phyloP scores from a whole-genome alignment of 225 moss, liverwort and hornwort genomes.

The Rhytidiadelphus loreus region DNA sequence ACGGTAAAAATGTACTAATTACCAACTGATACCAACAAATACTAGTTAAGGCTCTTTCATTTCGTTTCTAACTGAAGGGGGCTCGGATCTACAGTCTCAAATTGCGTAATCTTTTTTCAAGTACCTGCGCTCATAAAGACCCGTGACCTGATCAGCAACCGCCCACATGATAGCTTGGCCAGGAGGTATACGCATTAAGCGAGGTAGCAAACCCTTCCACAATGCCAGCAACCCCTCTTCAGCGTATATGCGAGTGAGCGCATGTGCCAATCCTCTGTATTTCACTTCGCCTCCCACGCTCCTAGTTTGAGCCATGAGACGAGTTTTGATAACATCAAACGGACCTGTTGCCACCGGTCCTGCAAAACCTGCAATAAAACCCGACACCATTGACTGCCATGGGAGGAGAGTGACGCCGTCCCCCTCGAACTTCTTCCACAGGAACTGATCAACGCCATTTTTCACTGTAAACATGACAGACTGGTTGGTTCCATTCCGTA shows the following conservation, averaged over 20 bases:
- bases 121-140: slow-evolving; percentile 50
- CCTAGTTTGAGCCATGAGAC: slow-evolving; percentile 83
- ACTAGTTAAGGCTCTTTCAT: neutral
- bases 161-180: slow-evolving; percentile 99
- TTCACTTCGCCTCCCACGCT: slow-evolving; percentile 21
- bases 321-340: slow-evolving; percentile 95
- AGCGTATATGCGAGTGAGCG: slow-evolving; percentile 58
- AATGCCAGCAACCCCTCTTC: slow-evolving; percentile 77
- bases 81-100: neutral
- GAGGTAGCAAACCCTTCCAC: slow-evolving; percentile 94
- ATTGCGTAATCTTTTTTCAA: neutral
- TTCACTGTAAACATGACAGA: slow-evolving; percentile 95
- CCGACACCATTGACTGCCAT: slow-evolving; percentile 95
- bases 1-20: neutral
- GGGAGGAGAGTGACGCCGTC: slow-evolving; percentile 79
- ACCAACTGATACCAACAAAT: neutral
- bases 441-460: slow-evolving; percentile 37
- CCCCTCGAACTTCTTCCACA: slow-evolving; percentile 86
- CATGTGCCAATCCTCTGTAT: slow-evolving; percentile 74
- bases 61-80: neutral
- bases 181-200: slow-evolving; percentile 95
- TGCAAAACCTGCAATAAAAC: slow-evolving; percentile 81
- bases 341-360: slow-evolving; percentile 89
- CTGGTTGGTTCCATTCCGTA: slow-evolving; percentile 94
- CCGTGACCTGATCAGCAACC: slow-evolving; percentile 87